Conservation (phyloP, 345 rosid genomes). For the Boechera retrofracta region DNA sequence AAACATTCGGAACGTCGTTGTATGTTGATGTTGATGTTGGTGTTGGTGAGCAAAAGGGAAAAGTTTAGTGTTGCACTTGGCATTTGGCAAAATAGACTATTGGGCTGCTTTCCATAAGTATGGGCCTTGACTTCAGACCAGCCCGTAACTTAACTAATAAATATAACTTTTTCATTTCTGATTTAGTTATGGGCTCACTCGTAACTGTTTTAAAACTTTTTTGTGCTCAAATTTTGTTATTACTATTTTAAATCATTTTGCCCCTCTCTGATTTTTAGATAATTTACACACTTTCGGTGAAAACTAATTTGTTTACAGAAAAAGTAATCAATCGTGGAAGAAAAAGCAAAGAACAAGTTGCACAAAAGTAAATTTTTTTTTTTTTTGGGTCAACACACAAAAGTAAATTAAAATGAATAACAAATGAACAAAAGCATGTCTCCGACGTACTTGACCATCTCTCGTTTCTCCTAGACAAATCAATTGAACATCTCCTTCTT, state of each 20-base stretch:
- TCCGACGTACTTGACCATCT: background rate
- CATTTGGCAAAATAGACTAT: background rate
- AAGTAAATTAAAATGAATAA: background rate
- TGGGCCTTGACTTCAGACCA: background rate
- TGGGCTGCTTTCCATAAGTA: background rate
- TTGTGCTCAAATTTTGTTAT: background rate
- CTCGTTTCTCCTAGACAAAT: background rate
- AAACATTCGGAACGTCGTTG: background rate
- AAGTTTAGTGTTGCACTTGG: no score
- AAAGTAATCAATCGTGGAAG: background rate
- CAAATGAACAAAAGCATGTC: background rate
- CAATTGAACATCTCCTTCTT: background rate
- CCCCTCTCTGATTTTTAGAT: background rate
- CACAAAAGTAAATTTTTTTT: background rate
- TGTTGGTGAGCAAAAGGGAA: no score
- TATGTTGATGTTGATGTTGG: no score
- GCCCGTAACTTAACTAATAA: background rate
- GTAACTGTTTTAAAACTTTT: background rate
- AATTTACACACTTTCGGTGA: background rate
- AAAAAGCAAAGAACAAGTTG: background rate
- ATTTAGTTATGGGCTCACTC: background rate
- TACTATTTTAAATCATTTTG: background rate
- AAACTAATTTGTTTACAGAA: no score
- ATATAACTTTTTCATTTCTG: no score
- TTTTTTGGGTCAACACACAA: no score